These are phyloP conservation scores for Heliamphora exappendiculata DNA, from an alignment of 148 eudicot species.

Conservation along the genomic window DNA sequence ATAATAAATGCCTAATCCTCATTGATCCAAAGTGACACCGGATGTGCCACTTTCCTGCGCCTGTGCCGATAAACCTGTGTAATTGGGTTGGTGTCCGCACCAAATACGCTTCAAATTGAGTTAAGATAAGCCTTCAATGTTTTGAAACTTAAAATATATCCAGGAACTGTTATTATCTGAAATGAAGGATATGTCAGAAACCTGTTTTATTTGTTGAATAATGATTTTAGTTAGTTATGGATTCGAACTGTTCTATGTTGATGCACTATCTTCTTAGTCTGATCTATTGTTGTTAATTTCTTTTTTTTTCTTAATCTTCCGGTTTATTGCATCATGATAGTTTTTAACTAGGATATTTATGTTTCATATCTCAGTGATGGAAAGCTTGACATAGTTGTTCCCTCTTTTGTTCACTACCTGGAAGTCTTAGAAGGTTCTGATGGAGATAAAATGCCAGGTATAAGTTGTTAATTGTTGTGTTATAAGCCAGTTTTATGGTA, in stretches of 20 bases:
- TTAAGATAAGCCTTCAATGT: background rate
- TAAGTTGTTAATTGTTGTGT: too few relatives aligned
- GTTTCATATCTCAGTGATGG: slow-evolving; percentile 59
- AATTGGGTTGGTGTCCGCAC: too few relatives aligned
- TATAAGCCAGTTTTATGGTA: background rate
- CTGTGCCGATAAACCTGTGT: too few relatives aligned
- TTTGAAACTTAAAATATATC: background rate
- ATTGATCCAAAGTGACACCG: too few relatives aligned
- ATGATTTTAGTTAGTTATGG: background rate
- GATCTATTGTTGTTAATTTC: background rate
- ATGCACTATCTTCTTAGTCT: slow-evolving; percentile 1
- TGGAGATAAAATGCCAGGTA: slow-evolving; percentile 98
- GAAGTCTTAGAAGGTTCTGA: slow-evolving; percentile 98
- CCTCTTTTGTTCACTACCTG: slow-evolving; percentile 94
- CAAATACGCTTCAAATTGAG: background rate
- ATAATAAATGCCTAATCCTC: too few relatives aligned
- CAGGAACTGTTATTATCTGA: background rate
- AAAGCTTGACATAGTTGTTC: slow-evolving; percentile 91
- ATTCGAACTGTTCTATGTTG: background rate
- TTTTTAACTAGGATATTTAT: slow-evolving; percentile 3
- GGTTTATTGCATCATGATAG: background rate
- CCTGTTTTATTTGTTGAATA: background rate
- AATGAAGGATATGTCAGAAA: background rate
- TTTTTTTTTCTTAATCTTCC: background rate
- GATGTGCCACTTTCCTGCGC: too few relatives aligned